Evolutionary conservation across 805 yeast genomes (phyloP), one percentile per base, ranked within the genome.

Genomic region (Candida boidinii): DNA sequence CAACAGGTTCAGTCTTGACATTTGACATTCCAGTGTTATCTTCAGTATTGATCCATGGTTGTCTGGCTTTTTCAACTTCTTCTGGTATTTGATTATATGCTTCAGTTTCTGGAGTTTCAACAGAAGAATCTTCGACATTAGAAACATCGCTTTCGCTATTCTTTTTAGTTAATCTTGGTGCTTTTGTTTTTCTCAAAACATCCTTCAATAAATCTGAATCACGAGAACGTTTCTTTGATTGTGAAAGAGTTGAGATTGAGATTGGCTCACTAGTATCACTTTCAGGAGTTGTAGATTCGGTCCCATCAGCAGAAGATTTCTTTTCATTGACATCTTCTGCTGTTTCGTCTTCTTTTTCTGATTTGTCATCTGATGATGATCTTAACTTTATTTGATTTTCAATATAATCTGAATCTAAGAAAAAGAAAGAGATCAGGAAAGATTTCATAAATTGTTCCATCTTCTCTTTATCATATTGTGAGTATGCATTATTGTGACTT

Each of bases 381-480:
- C 67, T 55, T 33, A 44, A 51, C 12, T 43, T 43, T 36, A 62
- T 38, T 17, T 58, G 55, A 4, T 56, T 60, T 7, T 75, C 73
- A 18, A 78, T 62, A 23, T 45, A 61, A 17, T 68, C 68, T 2
- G 67, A 46, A 23, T 77, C 68, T 38, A 76, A 63, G 19, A 71
- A 73, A 53, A 87, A 90, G 53, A 88, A 85, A 32, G 80, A 57
- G 2, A 80, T 68, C 22, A 86, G 46, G 44, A 90, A 87, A 9
- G 76, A 70, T 48, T 70, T 72, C 58, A 86, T 62, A 47, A 86
- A 83, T 24, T 73, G 76, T 37, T 70, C 74, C 51, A 88, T 66
- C 46, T 79, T 75, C 34, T 82, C 94, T 38, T 86, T 76, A 54
- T 90, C 97, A 41, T 73, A 70, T 16, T 73, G 72, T 1, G 96